Conservation (phyloP, 768 basidiomycete species). For the Hericium coralloides region DNA sequence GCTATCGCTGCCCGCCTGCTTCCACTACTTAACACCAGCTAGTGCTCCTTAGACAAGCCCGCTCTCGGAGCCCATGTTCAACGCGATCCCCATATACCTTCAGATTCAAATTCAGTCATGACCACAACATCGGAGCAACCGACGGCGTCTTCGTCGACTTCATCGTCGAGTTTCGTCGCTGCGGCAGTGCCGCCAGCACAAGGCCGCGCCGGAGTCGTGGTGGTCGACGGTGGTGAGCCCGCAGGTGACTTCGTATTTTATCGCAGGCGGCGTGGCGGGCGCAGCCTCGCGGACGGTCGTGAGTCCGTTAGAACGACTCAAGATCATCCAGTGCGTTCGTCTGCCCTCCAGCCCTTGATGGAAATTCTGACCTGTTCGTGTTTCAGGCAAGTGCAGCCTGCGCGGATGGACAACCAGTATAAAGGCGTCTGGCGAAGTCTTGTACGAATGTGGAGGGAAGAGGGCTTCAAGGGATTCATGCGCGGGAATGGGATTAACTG, state of each 20-base stretch:
- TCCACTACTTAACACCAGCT: too few species aligned
- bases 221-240: slow-evolving; percentile 21
- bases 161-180: neutral
- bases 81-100: neutral
- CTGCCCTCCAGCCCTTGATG: neutral
- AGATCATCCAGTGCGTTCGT: slow-evolving; percentile 85
- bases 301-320: slow-evolving; percentile 83
- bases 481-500: slow-evolving; percentile 90
- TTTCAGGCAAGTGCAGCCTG: slow-evolving; percentile 82
- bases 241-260: slow-evolving; percentile 38
- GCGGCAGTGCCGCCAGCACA: neutral
- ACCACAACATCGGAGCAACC: neutral
- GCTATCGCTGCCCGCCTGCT: too few species aligned
- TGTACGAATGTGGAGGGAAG: slow-evolving; percentile 86
- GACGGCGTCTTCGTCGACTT: neutral
- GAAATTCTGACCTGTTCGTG: neutral
- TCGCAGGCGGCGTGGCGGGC: slow-evolving; percentile 46
- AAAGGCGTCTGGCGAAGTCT: slow-evolving; percentile 80
- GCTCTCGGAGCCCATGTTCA: too few species aligned
- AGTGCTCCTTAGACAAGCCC: too few species aligned
- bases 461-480: slow-evolving; percentile 91
- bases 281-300: slow-evolving; percentile 86
- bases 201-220: neutral
- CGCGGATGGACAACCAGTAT: slow-evolving; percentile 54
- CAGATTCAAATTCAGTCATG: neutral